phyloP scores from a whole-genome alignment of 2,329 filamentous ascomycete species.

The Phialocephala subalpina region DNA sequence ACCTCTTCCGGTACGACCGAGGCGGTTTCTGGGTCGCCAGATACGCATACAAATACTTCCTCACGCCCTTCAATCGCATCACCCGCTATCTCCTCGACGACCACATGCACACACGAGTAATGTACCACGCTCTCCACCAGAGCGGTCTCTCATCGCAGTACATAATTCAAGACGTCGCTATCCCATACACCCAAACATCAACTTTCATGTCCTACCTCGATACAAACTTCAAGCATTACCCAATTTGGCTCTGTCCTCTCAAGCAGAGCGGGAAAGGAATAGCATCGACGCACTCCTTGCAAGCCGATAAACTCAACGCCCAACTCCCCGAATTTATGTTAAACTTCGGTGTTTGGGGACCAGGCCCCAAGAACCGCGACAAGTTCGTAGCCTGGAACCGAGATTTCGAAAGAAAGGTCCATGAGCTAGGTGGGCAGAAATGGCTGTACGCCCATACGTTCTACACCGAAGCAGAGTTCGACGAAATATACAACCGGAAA shows the following conservation, averaged over 20 bases:
- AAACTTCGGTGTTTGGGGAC: slow-evolving; percentile 81
- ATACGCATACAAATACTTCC: slow-evolving; percentile 69
- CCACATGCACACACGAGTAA: slow-evolving; percentile 66
- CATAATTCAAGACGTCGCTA: slow-evolving; percentile 68
- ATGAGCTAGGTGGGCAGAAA: slow-evolving; percentile 76
- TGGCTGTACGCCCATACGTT: slow-evolving; percentile 78
- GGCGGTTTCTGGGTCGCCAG: slow-evolving; percentile 71
- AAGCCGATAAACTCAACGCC: slow-evolving; percentile 30
- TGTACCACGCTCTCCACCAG: slow-evolving; percentile 68
- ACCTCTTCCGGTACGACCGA: slow-evolving; percentile 69
- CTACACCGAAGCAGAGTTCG: slow-evolving; percentile 65
- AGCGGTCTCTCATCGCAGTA: slow-evolving; percentile 62
- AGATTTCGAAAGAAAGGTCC: slow-evolving; percentile 72
- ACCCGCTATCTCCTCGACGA: slow-evolving; percentile 65
- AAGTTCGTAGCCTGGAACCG: slow-evolving; percentile 75
- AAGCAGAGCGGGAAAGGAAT: slow-evolving; percentile 40
- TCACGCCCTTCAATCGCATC: slow-evolving; percentile 63
- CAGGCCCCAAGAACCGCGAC: slow-evolving; percentile 61
- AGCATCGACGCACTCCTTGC: slow-evolving; percentile 30
- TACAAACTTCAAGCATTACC: slow-evolving; percentile 41
- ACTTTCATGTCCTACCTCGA: slow-evolving; percentile 60
- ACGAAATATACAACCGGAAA: slow-evolving; percentile 63
- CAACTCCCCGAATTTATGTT: slow-evolving; percentile 57
- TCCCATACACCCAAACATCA: slow-evolving; percentile 58
- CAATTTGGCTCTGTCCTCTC: slow-evolving; percentile 64